Evolutionary conservation across 208 protist genomes (phyloP), one percentile per base, ranked within the genome.

Genomic region (Wallacemonas rigidus): DNA sequence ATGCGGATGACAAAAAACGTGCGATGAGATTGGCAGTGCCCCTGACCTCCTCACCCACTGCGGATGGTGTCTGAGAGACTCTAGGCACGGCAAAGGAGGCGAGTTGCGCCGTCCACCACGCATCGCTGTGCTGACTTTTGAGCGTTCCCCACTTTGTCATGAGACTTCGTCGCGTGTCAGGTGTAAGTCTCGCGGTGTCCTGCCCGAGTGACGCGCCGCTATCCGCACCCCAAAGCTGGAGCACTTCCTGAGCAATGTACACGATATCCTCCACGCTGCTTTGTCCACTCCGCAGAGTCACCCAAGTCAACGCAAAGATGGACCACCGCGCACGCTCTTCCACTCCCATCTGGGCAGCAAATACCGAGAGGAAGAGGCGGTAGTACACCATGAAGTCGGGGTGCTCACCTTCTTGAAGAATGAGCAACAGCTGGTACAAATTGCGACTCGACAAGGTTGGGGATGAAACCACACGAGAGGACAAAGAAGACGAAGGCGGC

Each of bases 361-460:
- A 77, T 55, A 38, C 70, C 44, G 41, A 7, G 40, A 86, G 74
- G 39, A 90, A 83, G 40, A 74, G 64, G 40, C 63, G 82, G 75
- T 93, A 95, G 71, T 90, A 91, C 4, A 75, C 58, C 74, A 92
- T 82, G 68, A 92, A 93, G 9, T 48, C 50, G 2, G 79, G 45
- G 67, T 93, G 80, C 69, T 92, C 88, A 43, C 71, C 70, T 69
- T 93, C 91, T 57, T 95, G 88, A 41, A 95, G 72, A 14, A 91
- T 65, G 39, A 88, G 81, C 74, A 95, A 74, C 15, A 88, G 40
- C 50, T 84, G 77, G 67, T 84, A 51, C 26, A 82, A 67, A 65
- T 91, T 90, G 8, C 91, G 80, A n/a, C 79, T 40, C 38, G 91
- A 88, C 36, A 91, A 71, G 35, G 79, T 7, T 7, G 53, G 0